Base-by-base conservation (phyloP, 192 early-diverging fungal species). In the Coemansia reversa region DNA sequence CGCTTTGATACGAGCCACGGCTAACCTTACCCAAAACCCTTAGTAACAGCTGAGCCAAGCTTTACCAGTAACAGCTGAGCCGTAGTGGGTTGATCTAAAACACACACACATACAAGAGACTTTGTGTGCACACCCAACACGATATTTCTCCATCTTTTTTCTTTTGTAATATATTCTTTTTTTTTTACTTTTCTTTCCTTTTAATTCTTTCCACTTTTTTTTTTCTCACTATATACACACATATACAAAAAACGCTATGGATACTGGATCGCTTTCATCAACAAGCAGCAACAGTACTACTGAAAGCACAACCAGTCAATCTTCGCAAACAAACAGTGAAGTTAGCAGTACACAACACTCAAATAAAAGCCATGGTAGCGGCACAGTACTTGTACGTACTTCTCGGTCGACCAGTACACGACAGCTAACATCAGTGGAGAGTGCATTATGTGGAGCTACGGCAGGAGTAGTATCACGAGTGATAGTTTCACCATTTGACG, bases 401-500 rank as follows among this genome's bases (percentile, higher is more conserved):
- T 62, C 72, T 16, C 68, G 71, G n/a, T 54, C 67, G 0, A 18
- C 24, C n/a, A 51, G 57, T 7, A 33, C 48, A 4, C 79, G 79
- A 52, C 16, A 55, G n/a, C 70, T 81, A 16, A 64, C 74, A 2
- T 18, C 66, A 5, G 29, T 19, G 20, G 75, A 82, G 50, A 82
- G 50, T 56, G 71, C 63, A 14, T 22, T 77, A 6, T 82, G 80
- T 61, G 80, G 80, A 0, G 80, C 75, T 2, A 74, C 69, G 9
- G 80, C 80, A 47, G 80, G 80, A 9, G 64, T 82, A 7, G 58
- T 78, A 5, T 70, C 80, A 3, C 86, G 96, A 16, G 88, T 93
- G 49, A 82, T 93, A 1, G 90, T 96, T 30, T 88, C 96, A 12
- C 96, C 96, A 7, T 79, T 98, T 4, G 96, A 98, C 58, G 94